Base-by-base conservation (phyloP, 2,329 filamentous ascomycete genomes). In the Cladosporium sphaerospermum region DNA sequence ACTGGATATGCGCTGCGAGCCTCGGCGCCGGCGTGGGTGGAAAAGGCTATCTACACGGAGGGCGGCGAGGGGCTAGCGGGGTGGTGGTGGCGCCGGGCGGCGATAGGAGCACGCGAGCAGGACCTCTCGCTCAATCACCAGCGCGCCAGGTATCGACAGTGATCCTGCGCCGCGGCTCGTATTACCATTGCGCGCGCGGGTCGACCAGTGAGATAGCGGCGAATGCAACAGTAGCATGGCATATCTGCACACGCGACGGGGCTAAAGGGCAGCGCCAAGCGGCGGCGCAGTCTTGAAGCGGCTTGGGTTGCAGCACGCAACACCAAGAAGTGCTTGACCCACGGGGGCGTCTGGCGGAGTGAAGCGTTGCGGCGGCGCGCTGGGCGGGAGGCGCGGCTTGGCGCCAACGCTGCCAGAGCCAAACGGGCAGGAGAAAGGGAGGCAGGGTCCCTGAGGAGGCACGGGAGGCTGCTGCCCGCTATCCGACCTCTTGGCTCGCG, bases 241-340 rank as follows among this genome's bases (percentile, higher is more conserved):
- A 36, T 28, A 31, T 6, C 9, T 43, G 48, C 40, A 44, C 40
- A 51, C 36, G 48, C 40, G 48, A 51, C 32, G 28, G 32, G 9
- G 39, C 32, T 36, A 43, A n/a, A 43, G 5, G 10, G 16, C 9
- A 10, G 16, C 9, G 48, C 48, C 48, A 51, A 51, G 48, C 34
- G 14, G 9, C 40, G 48, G 40, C 40, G 48, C 40, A 44, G 11
- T 51, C 48, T 51, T 51, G 48, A 51, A 51, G 48, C 48, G 48
- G 48, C 48, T 51, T 51, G 48, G 48, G 48, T 51, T 41, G 16
- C 40, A 51, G 48, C 48, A 51, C 48, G 48, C 48, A 51, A 51
- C 32, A 23, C 16, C 40, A 37, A 37, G 18, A 44, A 51, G 18
- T 51, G 48, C 48, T 51, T 51, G 48, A 37, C 13, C 40, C 39